Evolutionary conservation across 2,329 filamentous ascomycete genomes (phyloP).

Genomic region (Macrophomina tecta): DNA sequence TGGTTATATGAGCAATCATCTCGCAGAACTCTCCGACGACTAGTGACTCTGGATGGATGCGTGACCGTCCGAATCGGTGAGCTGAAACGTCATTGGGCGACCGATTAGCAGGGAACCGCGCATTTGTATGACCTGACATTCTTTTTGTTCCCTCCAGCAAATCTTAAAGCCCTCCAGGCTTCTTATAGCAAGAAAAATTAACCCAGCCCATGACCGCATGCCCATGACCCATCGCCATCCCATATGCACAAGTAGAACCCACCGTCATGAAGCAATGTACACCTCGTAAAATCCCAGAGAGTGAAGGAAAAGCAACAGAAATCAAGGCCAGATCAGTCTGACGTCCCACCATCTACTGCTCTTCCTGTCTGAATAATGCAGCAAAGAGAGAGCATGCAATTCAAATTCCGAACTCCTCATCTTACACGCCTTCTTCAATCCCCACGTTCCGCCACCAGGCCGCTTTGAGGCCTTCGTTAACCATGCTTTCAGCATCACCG

Average conservation of each 20-base stretch:
- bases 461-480: constrained; percentile 55
- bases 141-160: not conserved
- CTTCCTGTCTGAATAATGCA: not conserved
- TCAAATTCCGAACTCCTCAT: not conserved
- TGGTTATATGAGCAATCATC: not conserved
- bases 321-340: constrained; percentile 1
- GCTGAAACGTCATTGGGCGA: constrained; percentile 9
- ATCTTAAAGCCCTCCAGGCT: not conserved
- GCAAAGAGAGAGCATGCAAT: not conserved
- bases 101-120: not conserved
- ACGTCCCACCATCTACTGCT: not conserved
- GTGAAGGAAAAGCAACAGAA: not conserved
- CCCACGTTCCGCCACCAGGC: constrained; percentile 57
- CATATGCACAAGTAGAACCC: constrained; percentile 20
- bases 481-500: constrained; percentile 80
- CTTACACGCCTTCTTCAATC: constrained; percentile 43
- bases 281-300: not conserved
- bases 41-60: not conserved
- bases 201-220: constrained; percentile 12
- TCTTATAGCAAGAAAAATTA: constrained; percentile 2
- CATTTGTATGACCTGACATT: constrained; percentile 24
- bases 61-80: not conserved
- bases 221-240: constrained; percentile 19
- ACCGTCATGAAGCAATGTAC: constrained; percentile 6
- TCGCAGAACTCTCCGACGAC: not conserved